Evolutionary conservation across 2,329 filamentous ascomycete genomes (phyloP).

Genomic region (Pyrenochaeta sp.): DNA sequence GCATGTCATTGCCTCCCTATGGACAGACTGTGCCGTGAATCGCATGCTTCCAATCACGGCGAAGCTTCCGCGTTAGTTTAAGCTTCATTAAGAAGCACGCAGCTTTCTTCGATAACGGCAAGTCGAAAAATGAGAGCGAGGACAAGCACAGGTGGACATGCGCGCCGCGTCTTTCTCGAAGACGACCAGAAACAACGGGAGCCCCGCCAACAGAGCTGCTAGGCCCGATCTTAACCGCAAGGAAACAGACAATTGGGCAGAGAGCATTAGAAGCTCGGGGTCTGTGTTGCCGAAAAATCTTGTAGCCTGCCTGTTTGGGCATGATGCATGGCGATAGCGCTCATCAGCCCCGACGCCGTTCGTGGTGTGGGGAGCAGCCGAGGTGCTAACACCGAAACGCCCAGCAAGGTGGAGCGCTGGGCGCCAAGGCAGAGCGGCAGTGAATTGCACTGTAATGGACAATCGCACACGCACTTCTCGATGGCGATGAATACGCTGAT

Average conservation of each 20-base stretch:
- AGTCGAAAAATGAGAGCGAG: too few species aligned
- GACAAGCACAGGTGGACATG: not conserved
- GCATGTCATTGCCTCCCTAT: too few species aligned
- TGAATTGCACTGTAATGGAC: conserved; percentile 5
- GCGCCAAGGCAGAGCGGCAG: conserved; percentile 22
- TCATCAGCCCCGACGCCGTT: not conserved
- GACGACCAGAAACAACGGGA: conserved; percentile 12
- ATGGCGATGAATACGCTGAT: not conserved
- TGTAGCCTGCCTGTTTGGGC: conserved; percentile 29
- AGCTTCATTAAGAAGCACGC: too few species aligned
- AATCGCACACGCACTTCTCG: not conserved
- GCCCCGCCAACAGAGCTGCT: not conserved
- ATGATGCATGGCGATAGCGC: conserved; percentile 14
- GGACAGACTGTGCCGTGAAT: too few species aligned
- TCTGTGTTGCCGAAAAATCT: not conserved
- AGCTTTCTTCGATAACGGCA: too few species aligned
- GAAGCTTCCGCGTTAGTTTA: not conserved
- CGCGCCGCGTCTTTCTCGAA: conserved; percentile 4
- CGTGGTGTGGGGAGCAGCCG: conserved; percentile 15
- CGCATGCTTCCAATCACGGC: not conserved
- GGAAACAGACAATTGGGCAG: conserved; percentile 1
- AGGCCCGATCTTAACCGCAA: not conserved
- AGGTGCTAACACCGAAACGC: conserved; percentile 6
- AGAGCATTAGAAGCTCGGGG: not conserved
- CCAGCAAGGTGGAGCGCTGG: conserved; percentile 19